A percentile compares a stretch with the other conserved stretches of the same genome.
phyloP scores from a whole-genome alignment of 2,329 filamentous ascomycete species.

The Graphilbum sp. region DNA sequence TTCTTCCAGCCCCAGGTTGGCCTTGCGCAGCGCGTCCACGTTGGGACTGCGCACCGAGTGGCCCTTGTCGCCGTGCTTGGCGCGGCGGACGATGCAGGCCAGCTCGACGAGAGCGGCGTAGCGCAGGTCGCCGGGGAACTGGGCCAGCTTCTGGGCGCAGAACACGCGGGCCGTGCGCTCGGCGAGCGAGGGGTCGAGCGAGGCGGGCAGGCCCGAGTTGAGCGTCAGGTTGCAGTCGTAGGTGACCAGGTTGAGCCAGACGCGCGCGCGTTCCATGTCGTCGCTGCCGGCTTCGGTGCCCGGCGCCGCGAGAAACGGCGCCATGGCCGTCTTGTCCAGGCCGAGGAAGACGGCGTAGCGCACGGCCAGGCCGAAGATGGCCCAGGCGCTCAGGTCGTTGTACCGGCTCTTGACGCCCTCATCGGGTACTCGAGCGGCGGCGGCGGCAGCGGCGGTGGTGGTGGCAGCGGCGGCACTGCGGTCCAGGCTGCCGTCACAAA shows the following conservation, averaged over 20 bases:
- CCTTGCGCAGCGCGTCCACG: constrained; percentile 1
- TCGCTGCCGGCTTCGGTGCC: too few relatives aligned
- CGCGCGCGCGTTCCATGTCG: not conserved
- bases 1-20: constrained; percentile 2
- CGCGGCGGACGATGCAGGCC: not conserved
- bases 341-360: constrained; percentile 1
- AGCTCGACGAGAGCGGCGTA: constrained; percentile 1
- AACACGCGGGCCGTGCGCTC: not conserved
- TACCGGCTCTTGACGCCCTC: constrained; percentile 1
- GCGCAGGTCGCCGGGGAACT: constrained; percentile 1
- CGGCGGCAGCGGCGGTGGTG: too few relatives aligned
- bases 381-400: constrained; percentile 3
- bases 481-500: not conserved
- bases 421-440: too few relatives aligned
- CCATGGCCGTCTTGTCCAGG: not conserved
- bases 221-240: constrained; percentile 3
- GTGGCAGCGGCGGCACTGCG: too few relatives aligned
- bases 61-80: not conserved
- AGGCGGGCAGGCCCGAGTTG: constrained; percentile 1
- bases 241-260: constrained; percentile 2
- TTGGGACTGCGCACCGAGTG: not conserved
- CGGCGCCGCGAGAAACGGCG: not conserved
- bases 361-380: constrained; percentile 1
- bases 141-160: not conserved
- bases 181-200: not conserved